Conservation (phyloP, 495 filamentous ascomycete species). For the Trichoderma virens region DNA sequence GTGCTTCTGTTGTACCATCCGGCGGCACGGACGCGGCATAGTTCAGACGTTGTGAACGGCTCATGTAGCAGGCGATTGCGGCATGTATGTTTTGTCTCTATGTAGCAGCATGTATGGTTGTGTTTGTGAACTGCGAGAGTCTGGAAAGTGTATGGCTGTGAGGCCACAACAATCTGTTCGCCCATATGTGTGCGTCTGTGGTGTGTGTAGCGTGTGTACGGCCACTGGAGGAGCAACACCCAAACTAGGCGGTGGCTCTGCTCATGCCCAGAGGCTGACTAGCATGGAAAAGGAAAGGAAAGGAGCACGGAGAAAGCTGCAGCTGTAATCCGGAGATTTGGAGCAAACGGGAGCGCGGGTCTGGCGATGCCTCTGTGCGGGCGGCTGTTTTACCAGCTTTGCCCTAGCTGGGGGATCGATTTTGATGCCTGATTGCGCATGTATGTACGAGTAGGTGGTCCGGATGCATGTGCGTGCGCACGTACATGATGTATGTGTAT, state of each 20-base stretch:
- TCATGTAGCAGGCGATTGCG: constrained; percentile 2
- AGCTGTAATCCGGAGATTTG: constrained; percentile 1
- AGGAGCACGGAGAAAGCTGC: not conserved
- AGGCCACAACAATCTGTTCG: not conserved
- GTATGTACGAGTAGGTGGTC: not conserved
- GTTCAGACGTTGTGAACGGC: not conserved
- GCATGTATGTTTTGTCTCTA: not conserved
- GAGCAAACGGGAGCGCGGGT: not conserved
- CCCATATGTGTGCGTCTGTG: not conserved
- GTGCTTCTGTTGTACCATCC: not conserved
- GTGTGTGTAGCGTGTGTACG: not conserved
- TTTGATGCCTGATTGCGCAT: constrained; percentile 6
- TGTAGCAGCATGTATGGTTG: not conserved
- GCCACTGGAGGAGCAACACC: not conserved
- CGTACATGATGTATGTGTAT: constrained; percentile 3
- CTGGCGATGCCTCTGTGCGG: not conserved
- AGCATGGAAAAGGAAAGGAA: not conserved
- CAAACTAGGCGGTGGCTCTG: not conserved
- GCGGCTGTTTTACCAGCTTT: constrained; percentile 7
- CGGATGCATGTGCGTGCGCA: not conserved
- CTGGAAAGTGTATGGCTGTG: not conserved
- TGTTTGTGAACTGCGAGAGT: not conserved
- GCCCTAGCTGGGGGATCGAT: not conserved
- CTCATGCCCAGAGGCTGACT: not conserved
- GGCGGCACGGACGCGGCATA: not conserved